Evolutionary conservation across 1,139 yeast genomes (phyloP).

Genomic region (Yamadazyma dushanensis): DNA sequence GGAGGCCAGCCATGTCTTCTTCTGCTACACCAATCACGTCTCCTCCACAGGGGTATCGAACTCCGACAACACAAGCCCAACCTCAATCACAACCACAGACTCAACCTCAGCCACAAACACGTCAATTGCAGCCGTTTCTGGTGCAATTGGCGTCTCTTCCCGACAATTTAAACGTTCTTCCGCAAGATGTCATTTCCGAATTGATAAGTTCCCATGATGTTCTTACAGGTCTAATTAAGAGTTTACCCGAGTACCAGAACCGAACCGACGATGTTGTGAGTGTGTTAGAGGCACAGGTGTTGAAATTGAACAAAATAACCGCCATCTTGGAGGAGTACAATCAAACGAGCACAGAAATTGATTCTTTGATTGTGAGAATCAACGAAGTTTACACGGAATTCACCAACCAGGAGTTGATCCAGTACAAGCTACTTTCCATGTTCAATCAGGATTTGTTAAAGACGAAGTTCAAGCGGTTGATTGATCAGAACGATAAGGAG

Average conservation of each 20-base stretch:
- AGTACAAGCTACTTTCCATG: constrained; percentile 41
- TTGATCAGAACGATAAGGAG: constrained; percentile 24
- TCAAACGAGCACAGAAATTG: constrained; percentile 24
- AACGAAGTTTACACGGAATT: constrained; percentile 33
- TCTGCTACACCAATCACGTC: too few species aligned
- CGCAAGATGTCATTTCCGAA: constrained; percentile 1
- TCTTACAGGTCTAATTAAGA: constrained; percentile 33
- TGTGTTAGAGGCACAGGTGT: constrained; percentile 22
- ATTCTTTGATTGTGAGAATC: constrained; percentile 26
- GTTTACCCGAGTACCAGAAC: constrained; percentile 23
- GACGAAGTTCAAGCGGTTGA: constrained; percentile 27
- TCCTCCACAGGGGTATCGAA: neutral
- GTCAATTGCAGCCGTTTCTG: neutral
- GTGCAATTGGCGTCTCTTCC: constrained; percentile 1
- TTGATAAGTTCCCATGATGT: constrained; percentile 18
- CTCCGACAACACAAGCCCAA: neutral
- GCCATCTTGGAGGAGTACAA: constrained; percentile 29
- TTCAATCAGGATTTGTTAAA: constrained; percentile 36
- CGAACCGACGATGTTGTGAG: constrained; percentile 19
- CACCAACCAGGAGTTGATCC: constrained; percentile 36
- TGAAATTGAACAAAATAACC: constrained; percentile 24
- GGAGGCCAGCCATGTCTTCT: too few species aligned
- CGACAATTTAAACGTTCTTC: constrained; percentile 1
- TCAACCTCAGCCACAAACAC: too few species aligned
- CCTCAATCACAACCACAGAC: too few species aligned